Percentiles rank a stretch among this genome's conserved stretches.
Evolutionary conservation across 352 stramenopile genomes (phyloP).

Genomic region (Sclerospora graminicola): DNA sequence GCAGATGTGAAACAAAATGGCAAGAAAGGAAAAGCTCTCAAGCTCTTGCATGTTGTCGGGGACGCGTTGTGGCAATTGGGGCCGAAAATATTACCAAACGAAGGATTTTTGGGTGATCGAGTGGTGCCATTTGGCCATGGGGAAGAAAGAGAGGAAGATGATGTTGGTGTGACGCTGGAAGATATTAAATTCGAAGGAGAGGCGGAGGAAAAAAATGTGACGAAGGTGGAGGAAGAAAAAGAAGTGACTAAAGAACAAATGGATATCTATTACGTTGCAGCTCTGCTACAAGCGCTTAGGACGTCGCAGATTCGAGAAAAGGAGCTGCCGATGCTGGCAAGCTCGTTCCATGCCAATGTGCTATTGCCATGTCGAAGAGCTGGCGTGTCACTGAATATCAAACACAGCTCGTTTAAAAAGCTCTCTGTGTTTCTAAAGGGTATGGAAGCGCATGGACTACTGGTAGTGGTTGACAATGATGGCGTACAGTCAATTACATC

Average conservation of each 20-base stretch:
- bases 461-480: conserved; percentile 54
- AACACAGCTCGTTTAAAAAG: conserved; percentile 79
- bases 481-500: conserved; percentile 71
- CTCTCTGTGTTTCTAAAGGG: conserved; percentile 57
- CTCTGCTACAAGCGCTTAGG: conserved; percentile 58
- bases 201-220: not conserved
- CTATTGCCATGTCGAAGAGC: conserved; percentile 52
- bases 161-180: conserved; percentile 18
- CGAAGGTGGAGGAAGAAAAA: conserved; percentile 2
- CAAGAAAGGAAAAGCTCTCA: conserved; percentile 60
- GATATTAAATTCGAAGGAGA: conserved; percentile 39
- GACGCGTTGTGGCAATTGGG: conserved; percentile 74
- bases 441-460: conserved; percentile 46
- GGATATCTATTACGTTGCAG: conserved; percentile 53
- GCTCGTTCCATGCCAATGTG: conserved; percentile 57
- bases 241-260: conserved; percentile 56
- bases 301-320: conserved; percentile 50
- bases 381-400: conserved; percentile 52
- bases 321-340: conserved; percentile 70
- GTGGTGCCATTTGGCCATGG: conserved; percentile 25
- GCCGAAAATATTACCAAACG: conserved; percentile 51
- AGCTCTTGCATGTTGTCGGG: conserved; percentile 56
- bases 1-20: conserved; percentile 40
- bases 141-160: conserved; percentile 12
- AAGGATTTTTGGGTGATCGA: conserved; percentile 38